phyloP scores from a whole-genome alignment of 2,329 filamentous ascomycete genomes.

The Ceratocystis cacaofunesta region DNA sequence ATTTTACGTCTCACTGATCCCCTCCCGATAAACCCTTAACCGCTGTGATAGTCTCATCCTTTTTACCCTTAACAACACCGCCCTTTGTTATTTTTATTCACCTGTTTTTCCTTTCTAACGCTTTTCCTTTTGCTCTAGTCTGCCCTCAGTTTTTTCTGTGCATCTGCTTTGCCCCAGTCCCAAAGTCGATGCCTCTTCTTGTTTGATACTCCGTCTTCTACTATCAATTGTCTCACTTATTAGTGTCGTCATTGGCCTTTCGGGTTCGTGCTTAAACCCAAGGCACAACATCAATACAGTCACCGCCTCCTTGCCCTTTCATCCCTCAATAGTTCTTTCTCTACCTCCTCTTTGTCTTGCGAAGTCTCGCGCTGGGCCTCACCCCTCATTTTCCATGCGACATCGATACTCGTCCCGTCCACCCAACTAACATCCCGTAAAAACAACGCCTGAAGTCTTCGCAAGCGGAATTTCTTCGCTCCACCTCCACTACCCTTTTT shows the following conservation, averaged over 20 bases:
- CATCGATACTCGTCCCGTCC: not conserved
- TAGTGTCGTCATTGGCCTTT: not conserved
- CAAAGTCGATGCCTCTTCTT: not conserved
- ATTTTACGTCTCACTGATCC: not conserved
- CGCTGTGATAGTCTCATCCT: not conserved
- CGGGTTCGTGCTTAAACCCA: not conserved
- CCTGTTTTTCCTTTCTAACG: not conserved
- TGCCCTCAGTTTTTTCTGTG: not conserved
- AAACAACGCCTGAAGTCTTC: not conserved
- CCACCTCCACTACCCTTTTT: not conserved
- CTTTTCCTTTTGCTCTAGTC: not conserved
- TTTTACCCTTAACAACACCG: not conserved
- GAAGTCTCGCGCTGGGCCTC: too few relatives aligned
- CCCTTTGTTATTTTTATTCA: not conserved
- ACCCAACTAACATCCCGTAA: not conserved
- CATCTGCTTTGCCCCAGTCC: not conserved
- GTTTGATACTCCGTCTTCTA: not conserved
- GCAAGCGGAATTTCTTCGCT: not conserved
- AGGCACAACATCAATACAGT: not conserved
- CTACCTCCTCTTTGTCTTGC: not conserved
- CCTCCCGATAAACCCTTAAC: not conserved
- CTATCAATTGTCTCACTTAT: constrained; percentile 2
- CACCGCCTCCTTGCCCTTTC: not conserved
- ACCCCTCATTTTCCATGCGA: not conserved
- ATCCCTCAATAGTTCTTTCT: not conserved